phyloP scores from a whole-genome alignment of 345 rosid genomes.

The Aquilaria sinensis region DNA sequence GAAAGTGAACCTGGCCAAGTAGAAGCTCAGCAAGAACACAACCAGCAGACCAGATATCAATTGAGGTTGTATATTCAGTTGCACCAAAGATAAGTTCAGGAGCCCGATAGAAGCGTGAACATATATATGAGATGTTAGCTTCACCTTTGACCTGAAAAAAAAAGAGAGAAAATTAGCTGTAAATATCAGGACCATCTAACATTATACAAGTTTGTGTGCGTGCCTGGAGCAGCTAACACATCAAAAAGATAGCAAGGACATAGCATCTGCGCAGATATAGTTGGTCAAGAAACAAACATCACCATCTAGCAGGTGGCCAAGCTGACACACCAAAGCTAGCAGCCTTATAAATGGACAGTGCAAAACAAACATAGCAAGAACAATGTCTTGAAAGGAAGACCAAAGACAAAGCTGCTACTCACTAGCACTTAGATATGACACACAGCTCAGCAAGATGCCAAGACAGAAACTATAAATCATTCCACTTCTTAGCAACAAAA shows the following conservation, averaged over 20 bases:
- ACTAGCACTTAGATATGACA: no score
- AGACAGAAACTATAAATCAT: no score
- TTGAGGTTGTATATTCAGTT: constrained; percentile 68
- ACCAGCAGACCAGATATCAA: constrained; percentile 93
- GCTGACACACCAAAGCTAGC: no score
- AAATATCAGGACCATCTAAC: not conserved
- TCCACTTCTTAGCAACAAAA: no score
- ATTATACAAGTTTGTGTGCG: not conserved
- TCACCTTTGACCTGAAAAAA: constrained; percentile 62
- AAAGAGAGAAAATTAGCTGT: not conserved
- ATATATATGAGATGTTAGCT: constrained; percentile 74
- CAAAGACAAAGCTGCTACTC: no score
- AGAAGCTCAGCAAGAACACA: constrained; percentile 91
- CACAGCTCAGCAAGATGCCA: no score
- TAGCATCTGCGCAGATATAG: not conserved
- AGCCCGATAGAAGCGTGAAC: constrained; percentile 86
- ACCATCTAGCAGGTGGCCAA: no score
- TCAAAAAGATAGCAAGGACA: not conserved
- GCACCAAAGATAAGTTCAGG: constrained; percentile 89
- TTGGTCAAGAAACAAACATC: no score
- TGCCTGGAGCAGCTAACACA: not conserved
- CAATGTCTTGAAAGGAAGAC: no score
- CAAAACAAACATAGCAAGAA: no score
- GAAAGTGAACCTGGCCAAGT: constrained; percentile 56
- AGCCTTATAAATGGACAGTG: no score